These are phyloP conservation scores for Ilyonectria sp. DNA, from an alignment of 2,329 filamentous ascomycete species.

Conservation along the genomic window DNA sequence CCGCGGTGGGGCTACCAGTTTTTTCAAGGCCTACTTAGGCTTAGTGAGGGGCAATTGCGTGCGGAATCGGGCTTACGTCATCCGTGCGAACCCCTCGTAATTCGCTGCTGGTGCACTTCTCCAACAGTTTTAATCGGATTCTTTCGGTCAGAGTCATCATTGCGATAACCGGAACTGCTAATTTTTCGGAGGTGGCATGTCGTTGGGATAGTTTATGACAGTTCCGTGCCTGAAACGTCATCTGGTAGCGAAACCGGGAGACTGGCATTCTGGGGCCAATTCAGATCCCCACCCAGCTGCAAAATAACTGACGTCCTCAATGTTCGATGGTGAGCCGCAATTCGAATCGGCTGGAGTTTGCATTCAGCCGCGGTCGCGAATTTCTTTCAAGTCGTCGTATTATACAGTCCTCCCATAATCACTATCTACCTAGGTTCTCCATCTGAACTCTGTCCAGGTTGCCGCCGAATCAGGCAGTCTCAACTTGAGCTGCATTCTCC, in stretches of 20 bases:
- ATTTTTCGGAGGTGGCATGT: no score
- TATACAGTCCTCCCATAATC: neutral
- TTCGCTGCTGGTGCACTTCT: neutral
- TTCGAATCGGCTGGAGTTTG: neutral
- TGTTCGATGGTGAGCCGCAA: no score
- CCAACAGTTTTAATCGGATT: neutral
- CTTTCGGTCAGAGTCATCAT: neutral
- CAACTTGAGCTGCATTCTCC: constrained; percentile 36
- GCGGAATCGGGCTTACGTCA: constrained; percentile 9
- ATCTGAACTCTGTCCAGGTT: neutral
- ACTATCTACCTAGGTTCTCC: neutral
- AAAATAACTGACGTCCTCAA: no score
- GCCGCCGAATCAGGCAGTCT: constrained; percentile 33
- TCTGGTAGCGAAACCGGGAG: no score
- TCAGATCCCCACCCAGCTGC: no score
- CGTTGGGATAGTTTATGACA: no score
- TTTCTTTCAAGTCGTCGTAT: neutral
- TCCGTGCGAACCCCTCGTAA: neutral
- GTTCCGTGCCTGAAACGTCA: no score
- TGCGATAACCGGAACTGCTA: neutral
- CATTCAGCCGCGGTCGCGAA: neutral
- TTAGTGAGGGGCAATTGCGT: constrained; percentile 17
- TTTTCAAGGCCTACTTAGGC: neutral
- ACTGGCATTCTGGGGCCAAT: no score
- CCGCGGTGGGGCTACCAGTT: constrained; percentile 17